Evolutionary conservation across 768 basidiomycete species (phyloP), one percentile per base, ranked within the genome.

Genomic region (Leucosporidium scottii): DNA sequence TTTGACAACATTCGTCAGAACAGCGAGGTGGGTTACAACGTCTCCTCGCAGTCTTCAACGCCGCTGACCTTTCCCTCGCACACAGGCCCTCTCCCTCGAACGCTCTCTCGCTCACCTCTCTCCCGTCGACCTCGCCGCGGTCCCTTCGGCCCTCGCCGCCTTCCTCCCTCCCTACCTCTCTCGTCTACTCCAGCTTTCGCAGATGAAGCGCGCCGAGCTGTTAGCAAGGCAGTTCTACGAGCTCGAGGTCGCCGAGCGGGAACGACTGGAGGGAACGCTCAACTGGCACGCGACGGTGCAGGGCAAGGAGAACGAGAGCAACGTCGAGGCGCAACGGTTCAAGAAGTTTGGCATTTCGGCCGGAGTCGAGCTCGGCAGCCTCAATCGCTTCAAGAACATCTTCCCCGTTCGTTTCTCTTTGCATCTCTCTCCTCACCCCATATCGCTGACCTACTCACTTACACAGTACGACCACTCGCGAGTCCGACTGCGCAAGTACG

Each of bases 351-450:
- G 90, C 61, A 98, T 98, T 69, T 94, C 91, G 0, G 94, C 94
- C 9, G 94, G 90, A 3, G 85, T 98, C 15, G 94, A 98, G 79
- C 90, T 94, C 75, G 94, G 94, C 13, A 82, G 86, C 25, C 92
- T 96, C 82, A 98, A 98, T 74, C 82, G 94, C 88, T 98, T 96
- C 80, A 87, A 88, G 67, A 89, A 98, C 77, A 96, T 98, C 65
- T 98, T 93, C 91, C 94, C 94, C 0, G 97, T 93, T 51, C 49
- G 76, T 73, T 64, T 56, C 18, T 44, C 36, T 18, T 30, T 8
- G 5, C 47, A 31, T 8, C 28, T 34, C 21, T 30, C 53, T 28
- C 9, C 48, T 64, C 10, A 27, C 1, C 21, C 0, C 4, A 15
- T 5, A 12, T 5, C 18, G 47, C 53, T 55, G 62, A 63, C 53